Percentiles rank a stretch among this genome's conserved stretches.
Conservation (phyloP, 176 grass and related monocot species). For the Alloteropsis semialata region DNA sequence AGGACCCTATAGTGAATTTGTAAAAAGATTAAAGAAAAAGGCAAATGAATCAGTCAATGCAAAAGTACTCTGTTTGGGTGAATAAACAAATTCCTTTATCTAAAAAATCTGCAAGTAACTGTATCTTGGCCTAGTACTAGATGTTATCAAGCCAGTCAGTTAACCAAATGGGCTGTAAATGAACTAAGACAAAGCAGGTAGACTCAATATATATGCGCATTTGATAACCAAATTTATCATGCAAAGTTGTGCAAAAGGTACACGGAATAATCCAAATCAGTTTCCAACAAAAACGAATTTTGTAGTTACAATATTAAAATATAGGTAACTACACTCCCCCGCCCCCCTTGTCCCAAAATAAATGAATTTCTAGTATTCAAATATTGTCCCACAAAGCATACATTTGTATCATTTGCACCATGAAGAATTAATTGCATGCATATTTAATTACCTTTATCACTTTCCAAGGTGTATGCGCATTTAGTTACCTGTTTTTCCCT, state of each 20-base stretch:
- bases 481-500: too few relatives aligned
- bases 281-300: not conserved
- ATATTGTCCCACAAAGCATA: too few relatives aligned
- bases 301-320: not conserved
- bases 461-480: too few relatives aligned
- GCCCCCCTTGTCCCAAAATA: too few relatives aligned
- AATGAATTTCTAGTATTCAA: too few relatives aligned
- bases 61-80: not conserved
- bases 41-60: not conserved
- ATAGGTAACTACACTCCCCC: too few relatives aligned
- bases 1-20: conserved; percentile 23
- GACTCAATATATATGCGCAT: not conserved
- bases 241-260: not conserved
- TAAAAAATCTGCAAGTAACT: not conserved
- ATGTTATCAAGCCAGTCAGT: not conserved
- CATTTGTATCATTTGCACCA: too few relatives aligned
- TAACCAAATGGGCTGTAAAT: not conserved
- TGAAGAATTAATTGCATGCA: too few relatives aligned
- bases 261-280: not conserved
- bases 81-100: too few relatives aligned
- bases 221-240: not conserved
- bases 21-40: not conserved
- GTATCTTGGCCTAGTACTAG: not conserved
- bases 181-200: not conserved
- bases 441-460: too few relatives aligned